Percentiles rank a stretch among this genome's conserved stretches.
Evolutionary conservation across 108 stramenopile species (phyloP).

Genomic region (Poteriospumella lacustris): DNA sequence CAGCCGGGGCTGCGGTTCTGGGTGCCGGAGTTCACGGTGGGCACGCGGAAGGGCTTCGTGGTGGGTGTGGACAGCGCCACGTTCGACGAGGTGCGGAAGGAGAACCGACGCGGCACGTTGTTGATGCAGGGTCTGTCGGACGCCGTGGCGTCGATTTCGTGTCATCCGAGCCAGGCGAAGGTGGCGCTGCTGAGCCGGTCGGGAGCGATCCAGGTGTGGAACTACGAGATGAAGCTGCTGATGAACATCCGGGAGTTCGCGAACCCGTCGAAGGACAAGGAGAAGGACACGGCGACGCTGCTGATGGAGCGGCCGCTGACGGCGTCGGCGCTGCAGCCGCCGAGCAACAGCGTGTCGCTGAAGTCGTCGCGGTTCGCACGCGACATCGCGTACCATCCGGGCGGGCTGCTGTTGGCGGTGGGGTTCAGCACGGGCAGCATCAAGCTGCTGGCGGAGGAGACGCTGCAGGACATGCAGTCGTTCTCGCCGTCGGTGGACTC

Average conservation of each 20-base stretch:
- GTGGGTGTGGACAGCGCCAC: conserved; percentile 46
- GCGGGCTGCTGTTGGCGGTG: conserved; percentile 14
- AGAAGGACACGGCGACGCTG: conserved; percentile 23
- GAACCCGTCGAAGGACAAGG: background rate
- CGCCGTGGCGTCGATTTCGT: conserved; percentile 28
- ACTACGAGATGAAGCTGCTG: conserved; percentile 34
- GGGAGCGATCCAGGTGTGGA: conserved; percentile 56
- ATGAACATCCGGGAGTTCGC: conserved; percentile 33
- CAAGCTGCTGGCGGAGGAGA: conserved; percentile 33
- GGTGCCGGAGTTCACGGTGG: conserved; percentile 56
- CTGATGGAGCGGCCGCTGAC: conserved; percentile 31
- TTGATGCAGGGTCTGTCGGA: conserved; percentile 48
- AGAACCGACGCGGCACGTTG: conserved; percentile 39
- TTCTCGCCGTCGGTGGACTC: conserved; percentile 30
- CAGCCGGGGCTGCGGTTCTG: background rate
- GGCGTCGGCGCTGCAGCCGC: background rate
- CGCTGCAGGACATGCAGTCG: conserved; percentile 43
- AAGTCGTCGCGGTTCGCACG: no score
- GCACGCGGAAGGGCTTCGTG: conserved; percentile 45
- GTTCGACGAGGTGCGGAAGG: conserved; percentile 46
- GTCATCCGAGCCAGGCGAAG: conserved; percentile 44
- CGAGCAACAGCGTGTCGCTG: no score
- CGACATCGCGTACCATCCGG: background rate
- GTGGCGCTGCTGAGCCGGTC: conserved; percentile 33
- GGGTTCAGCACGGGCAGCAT: conserved; percentile 41